Percentiles rank a stretch among this genome's conserved stretches.
Evolutionary conservation across 2,329 filamentous ascomycete species (phyloP).

Genomic region (Apiospora malaysiana): DNA sequence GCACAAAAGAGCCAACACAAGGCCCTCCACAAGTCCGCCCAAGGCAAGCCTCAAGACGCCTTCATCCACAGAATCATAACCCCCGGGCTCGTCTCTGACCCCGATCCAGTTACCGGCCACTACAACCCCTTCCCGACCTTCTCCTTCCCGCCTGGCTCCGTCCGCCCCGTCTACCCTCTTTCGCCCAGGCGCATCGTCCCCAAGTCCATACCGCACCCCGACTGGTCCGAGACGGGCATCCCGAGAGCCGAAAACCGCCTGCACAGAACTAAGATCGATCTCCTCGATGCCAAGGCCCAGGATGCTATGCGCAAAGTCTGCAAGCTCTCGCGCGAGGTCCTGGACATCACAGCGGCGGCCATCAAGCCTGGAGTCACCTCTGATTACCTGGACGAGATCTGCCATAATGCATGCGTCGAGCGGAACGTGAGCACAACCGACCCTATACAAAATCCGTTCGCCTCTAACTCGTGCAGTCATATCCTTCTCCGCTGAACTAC

Average conservation of each 20-base stretch:
- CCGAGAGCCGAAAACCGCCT: constrained; percentile 47
- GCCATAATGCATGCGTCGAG: constrained; percentile 78
- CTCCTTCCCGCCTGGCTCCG: constrained; percentile 63
- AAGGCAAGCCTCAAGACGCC: constrained; percentile 25
- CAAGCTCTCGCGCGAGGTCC: constrained; percentile 71
- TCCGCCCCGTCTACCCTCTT: constrained; percentile 71
- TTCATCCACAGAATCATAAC: constrained; percentile 35
- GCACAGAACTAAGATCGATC: constrained; percentile 65
- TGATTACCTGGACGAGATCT: constrained; percentile 76
- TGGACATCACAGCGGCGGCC: constrained; percentile 75
- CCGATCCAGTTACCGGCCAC: constrained; percentile 71
- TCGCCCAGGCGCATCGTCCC: constrained; percentile 64
- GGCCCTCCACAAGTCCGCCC: constrained; percentile 62
- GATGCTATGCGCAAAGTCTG: constrained; percentile 79
- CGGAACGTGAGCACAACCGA: constrained; percentile 63
- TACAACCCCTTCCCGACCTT: constrained; percentile 77
- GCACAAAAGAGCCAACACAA: constrained; percentile 61
- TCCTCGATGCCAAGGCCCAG: constrained; percentile 68
- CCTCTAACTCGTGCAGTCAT: constrained; percentile 63
- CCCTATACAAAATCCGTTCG: not conserved
- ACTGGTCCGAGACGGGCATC: constrained; percentile 72
- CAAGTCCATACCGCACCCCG: constrained; percentile 66
- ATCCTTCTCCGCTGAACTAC: constrained; percentile 92
- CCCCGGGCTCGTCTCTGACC: constrained; percentile 67
- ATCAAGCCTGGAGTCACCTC: constrained; percentile 75